These are phyloP conservation scores for Trichophyton simii DNA, from an alignment of 2,329 filamentous ascomycete species.

Conservation along the genomic window DNA sequence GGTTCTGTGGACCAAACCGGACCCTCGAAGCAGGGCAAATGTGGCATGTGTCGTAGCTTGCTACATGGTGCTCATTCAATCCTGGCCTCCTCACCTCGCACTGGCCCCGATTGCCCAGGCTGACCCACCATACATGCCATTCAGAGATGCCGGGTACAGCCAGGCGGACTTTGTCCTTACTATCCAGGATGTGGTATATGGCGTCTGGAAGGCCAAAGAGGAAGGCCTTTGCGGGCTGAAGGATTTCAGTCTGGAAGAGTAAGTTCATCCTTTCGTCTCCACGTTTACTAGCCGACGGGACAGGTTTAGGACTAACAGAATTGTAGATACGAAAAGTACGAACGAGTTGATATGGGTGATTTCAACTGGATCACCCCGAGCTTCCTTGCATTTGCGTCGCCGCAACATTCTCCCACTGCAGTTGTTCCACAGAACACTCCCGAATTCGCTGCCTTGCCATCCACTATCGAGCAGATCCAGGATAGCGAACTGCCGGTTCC, in stretches of 20 bases:
- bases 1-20: conserved; percentile 89
- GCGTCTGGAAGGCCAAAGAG: conserved; percentile 97
- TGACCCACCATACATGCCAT: conserved; percentile 96
- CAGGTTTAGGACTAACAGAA: neutral
- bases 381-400: conserved; percentile 93
- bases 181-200: conserved; percentile 95
- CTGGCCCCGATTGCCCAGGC: conserved; percentile 92
- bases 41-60: conserved; percentile 88
- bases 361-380: conserved; percentile 98
- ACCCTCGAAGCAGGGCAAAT: conserved; percentile 79
- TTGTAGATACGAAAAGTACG: conserved; percentile 70
- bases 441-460: conserved; percentile 61
- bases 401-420: conserved; percentile 65
- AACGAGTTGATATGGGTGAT: conserved; percentile 94
- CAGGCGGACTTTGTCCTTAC: conserved; percentile 93
- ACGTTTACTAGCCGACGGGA: neutral
- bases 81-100: conserved; percentile 91
- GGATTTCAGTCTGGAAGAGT: conserved; percentile 89
- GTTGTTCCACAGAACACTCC: conserved; percentile 62
- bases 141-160: conserved; percentile 95
- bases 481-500: conserved; percentile 61
- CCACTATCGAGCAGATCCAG: conserved; percentile 60
- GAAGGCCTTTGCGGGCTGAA: conserved; percentile 82
- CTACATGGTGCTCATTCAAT: conserved; percentile 98
- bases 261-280: conserved; percentile 20